Conservation (phyloP, 495 filamentous ascomycete genomes). For the Aspergillus incahuasiensis region DNA sequence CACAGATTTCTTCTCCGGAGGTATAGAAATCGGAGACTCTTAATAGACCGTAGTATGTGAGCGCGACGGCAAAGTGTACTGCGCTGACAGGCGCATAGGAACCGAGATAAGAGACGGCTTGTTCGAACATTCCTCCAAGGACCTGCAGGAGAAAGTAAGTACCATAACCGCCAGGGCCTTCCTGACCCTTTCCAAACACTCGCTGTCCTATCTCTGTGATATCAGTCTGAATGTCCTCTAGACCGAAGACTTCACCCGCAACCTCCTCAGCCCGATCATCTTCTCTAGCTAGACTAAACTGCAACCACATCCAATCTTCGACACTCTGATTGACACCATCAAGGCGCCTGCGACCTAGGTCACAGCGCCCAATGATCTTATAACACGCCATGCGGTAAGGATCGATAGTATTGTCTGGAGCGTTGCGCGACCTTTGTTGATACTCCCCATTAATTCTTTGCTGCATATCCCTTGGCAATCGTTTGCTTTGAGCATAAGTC, state of each 20-base stretch:
- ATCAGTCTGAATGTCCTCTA: slow-evolving; percentile 78
- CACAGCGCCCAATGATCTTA: slow-evolving; percentile 94
- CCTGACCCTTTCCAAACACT: slow-evolving; percentile 72
- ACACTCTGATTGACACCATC: slow-evolving; percentile 76
- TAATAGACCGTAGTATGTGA: slow-evolving; percentile 87
- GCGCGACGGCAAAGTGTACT: slow-evolving; percentile 87
- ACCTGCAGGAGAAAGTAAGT: slow-evolving; percentile 91
- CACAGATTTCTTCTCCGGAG: slow-evolving; percentile 67
- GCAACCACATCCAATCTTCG: slow-evolving; percentile 96
- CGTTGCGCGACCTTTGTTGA: slow-evolving; percentile 73
- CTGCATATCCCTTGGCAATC: slow-evolving; percentile 70
- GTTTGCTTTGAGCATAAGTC: slow-evolving; percentile 65
- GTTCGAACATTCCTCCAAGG: slow-evolving; percentile 90
- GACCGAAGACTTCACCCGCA: slow-evolving; percentile 81
- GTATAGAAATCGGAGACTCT: slow-evolving; percentile 71
- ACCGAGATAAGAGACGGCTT: slow-evolving; percentile 85
- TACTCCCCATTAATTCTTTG: slow-evolving; percentile 86
- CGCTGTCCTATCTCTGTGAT: slow-evolving; percentile 83
- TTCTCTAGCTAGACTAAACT: slow-evolving; percentile 87
- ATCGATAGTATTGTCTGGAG: slow-evolving; percentile 82
- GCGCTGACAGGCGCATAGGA: slow-evolving; percentile 84
- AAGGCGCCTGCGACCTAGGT: slow-evolving; percentile 71
- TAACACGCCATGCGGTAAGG: slow-evolving; percentile 97
- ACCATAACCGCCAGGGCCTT: slow-evolving; percentile 71
- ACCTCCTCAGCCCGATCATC: slow-evolving; percentile 76